Evolutionary conservation across 306 rosid species (phyloP), one percentile per base, ranked within the genome.

Genomic region (Parietaria judaica): DNA sequence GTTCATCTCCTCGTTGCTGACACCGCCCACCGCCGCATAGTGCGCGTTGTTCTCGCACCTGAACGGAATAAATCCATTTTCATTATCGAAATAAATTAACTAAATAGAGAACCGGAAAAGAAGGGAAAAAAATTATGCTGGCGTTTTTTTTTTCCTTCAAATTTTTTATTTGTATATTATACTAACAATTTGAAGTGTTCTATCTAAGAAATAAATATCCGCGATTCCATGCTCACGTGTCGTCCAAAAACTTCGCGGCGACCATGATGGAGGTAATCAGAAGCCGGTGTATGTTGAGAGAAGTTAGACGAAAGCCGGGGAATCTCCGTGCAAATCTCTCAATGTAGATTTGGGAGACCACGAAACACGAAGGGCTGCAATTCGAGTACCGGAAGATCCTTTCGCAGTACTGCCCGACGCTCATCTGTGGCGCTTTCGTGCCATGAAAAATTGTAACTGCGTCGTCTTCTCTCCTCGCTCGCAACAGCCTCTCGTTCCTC

Each of bases 1-100:
- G 79, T 88, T 88, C 83, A 88, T 79, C 61, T 84, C 89, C 45
- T 15, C 70, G 2, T 62, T 83, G 81, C 84, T 83, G 47, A 85
- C 80, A 44, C 96, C 96, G 48, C 96, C 96, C 34, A 88, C 85
- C 63, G 58, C 69, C 12, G 94, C 96, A 56, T 68, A 83, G 53
- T 82, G 66, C 4, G 65, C 73, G 56, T 83, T 88, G 74, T 63
- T 73, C 48, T 63, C 67, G 54, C 66, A 73, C 72, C 96, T 88
- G 74, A 8, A 46, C 50, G 31, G 31, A 23, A 23, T 41, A 71
- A 63, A 48, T 54, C 50, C 11, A 14, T 39, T 56, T 17, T 7
- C 36, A 53, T 6, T 6, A 6, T 3, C 9, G 4, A 53, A 23
- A 23, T 23, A 23, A 23, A 23, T 23, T 23, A 23, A 23, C 31